These are phyloP conservation scores for Vaccinium myrtillus DNA, from an alignment of 148 eudicot species.

Conservation along the genomic window DNA sequence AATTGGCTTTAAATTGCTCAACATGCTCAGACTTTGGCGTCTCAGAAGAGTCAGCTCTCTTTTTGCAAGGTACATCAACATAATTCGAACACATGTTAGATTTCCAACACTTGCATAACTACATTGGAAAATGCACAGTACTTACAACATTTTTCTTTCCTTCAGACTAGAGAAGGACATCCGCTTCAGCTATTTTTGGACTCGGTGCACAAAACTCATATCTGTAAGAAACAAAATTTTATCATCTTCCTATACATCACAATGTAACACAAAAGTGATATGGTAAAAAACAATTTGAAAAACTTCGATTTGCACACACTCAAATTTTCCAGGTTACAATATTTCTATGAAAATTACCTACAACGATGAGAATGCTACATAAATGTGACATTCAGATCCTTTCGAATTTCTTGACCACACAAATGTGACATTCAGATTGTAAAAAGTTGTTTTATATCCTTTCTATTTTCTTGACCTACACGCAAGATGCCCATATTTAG, in stretches of 20 bases:
- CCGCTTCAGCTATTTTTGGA: constrained; percentile 56
- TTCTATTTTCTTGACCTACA: not conserved
- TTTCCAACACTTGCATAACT: not conserved
- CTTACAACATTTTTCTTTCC: constrained; percentile 19
- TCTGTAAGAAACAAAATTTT: not conserved
- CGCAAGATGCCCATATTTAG: not conserved
- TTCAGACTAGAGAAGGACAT: constrained; percentile 59
- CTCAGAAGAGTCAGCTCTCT: constrained; percentile 88
- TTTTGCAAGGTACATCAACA: constrained; percentile 66
- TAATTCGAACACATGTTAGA: not conserved
- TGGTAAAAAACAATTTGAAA: not conserved
- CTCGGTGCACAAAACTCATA: constrained; percentile 49
- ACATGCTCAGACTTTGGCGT: constrained; percentile 94
- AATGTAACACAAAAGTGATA: not conserved
- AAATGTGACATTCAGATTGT: not conserved
- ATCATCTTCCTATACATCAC: not conserved
- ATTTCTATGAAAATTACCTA: not conserved
- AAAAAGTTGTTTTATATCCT: not conserved
- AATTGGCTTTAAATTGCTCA: constrained; percentile 67
- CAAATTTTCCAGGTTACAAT: not conserved
- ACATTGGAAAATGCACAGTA: not conserved
- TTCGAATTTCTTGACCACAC: not conserved
- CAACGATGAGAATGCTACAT: not conserved
- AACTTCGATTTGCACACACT: not conserved
- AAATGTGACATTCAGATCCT: not conserved